phyloP scores from a whole-genome alignment of 805 yeast genomes.

The Kodamaea neixiangensis region DNA sequence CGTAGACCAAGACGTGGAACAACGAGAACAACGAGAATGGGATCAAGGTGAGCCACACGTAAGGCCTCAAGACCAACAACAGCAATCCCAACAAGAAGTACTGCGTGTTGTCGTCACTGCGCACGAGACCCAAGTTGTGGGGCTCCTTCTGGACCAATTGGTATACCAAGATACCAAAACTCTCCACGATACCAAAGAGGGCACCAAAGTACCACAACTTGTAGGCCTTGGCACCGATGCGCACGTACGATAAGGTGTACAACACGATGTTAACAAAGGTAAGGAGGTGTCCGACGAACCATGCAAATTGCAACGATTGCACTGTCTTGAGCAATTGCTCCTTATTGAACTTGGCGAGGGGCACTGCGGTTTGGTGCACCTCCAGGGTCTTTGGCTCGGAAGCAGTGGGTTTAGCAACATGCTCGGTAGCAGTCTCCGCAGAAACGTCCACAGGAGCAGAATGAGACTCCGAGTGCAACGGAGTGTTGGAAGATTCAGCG shows the following conservation, averaged over 20 bases:
- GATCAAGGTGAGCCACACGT: slow-evolving; percentile 58
- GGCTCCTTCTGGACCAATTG: slow-evolving; percentile 47
- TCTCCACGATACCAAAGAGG: slow-evolving; percentile 63
- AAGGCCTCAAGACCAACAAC: slow-evolving; percentile 53
- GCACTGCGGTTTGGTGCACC: not conserved
- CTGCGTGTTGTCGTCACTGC: slow-evolving; percentile 66
- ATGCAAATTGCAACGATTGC: slow-evolving; percentile 65
- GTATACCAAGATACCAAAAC: slow-evolving; percentile 75
- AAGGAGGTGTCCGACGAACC: slow-evolving; percentile 59
- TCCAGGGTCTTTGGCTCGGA: not conserved
- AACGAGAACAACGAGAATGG: slow-evolving; percentile 79
- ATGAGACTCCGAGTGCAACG: not conserved
- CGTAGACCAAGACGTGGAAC: slow-evolving; percentile 79
- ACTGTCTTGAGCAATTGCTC: slow-evolving; percentile 23
- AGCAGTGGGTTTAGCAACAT: not conserved
- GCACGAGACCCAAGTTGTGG: slow-evolving; percentile 21
- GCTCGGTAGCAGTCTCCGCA: not conserved
- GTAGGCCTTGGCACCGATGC: slow-evolving; percentile 25
- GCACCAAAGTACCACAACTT: slow-evolving; percentile 56
- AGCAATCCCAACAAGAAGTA: slow-evolving; percentile 62
- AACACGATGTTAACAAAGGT: slow-evolving; percentile 34
- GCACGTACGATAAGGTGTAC: slow-evolving; percentile 35
- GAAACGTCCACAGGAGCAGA: not conserved
- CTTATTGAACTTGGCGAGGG: slow-evolving; percentile 8
- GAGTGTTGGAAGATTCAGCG: not conserved